Conservation (phyloP, 2,329 filamentous ascomycete species). For the Thelonectria rubi region DNA sequence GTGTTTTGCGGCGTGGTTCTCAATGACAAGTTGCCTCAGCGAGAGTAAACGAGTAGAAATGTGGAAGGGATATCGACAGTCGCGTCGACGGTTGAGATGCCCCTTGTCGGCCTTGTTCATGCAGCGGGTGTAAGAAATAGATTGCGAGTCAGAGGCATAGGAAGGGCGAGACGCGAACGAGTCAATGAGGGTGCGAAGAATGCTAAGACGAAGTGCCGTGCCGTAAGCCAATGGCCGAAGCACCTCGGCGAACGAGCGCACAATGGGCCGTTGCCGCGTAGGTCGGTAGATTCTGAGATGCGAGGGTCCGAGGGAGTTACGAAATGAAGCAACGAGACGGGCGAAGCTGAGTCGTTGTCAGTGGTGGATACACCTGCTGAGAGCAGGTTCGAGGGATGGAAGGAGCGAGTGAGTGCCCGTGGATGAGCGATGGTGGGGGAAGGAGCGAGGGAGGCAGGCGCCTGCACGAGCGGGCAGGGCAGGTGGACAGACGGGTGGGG, state of each 20-base stretch:
- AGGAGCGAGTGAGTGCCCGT: background rate
- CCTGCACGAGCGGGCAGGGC: background rate
- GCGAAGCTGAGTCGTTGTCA: background rate
- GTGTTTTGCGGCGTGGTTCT: background rate
- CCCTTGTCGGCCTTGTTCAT: background rate
- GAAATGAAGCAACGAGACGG: conserved; percentile 2
- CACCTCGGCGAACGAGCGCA: no score
- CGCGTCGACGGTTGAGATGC: background rate
- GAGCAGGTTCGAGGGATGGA: background rate
- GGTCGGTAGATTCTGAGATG: background rate
- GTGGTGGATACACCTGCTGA: background rate
- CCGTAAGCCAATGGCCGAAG: background rate
- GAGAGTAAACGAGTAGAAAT: background rate
- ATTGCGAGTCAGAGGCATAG: background rate
- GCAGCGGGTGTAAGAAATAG: background rate
- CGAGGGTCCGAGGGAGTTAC: background rate
- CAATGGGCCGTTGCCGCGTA: background rate
- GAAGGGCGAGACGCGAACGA: background rate
- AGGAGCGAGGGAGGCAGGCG: background rate
- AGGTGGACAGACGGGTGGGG: conserved; percentile 22
- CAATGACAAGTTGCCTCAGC: background rate
- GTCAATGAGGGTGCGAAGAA: background rate
- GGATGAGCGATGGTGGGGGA: background rate
- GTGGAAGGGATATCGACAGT: background rate
- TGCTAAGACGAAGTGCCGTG: background rate